Base-by-base conservation (phyloP, 1,139 yeast species). In the Candida dubliniensis region DNA sequence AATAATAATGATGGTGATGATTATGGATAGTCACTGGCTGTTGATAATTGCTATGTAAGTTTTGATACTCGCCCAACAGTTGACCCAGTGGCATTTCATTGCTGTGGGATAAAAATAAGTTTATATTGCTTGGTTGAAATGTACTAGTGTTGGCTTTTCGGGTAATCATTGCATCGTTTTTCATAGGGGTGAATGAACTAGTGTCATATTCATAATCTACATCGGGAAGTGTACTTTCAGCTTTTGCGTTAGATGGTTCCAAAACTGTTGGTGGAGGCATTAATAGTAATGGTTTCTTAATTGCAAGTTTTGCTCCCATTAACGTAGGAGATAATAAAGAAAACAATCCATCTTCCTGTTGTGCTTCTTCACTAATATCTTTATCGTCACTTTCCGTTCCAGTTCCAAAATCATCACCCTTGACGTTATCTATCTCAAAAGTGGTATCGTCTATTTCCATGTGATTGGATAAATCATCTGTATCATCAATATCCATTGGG, bases 221-320 rank as follows among this genome's bases (percentile, higher is more conserved):
- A 29, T 33, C 42, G 12, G 43, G 12, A 27, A 46, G 31, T 34
- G 38, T 3, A 11, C 15, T 8, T 18, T 14, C n/a, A 26, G 18
- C 23, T 32, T 4, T 13, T 36, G 8, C 7, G 7, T n/a, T 11
- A n/a, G 18, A 14, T 30, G 15, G 9, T 18, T 18, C 23, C 23
- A 5, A 18, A 18, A 18, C 23, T 4, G 23, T 18, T 3, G 23
- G 59, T 2, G 69, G 61, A 8, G 63, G 58, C 47, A 67, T 59
- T n/a, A 67, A 49, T 34, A 65, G 49, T 40, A 51, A 48, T 29
- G 59, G 62, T 15, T 54, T 59, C 24, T 60, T 55, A 38, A 67
- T 47, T 1, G 76, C 76, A 43, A 67, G 52, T 47, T 63, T 61
- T n/a, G 75, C 75, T 0, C 76, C 76, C 11, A 69, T 50, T 35